Evolutionary conservation across 2,329 filamentous ascomycete species (phyloP), one percentile per base, ranked within the genome.

Genomic region (Arthrinium phaeospermum): DNA sequence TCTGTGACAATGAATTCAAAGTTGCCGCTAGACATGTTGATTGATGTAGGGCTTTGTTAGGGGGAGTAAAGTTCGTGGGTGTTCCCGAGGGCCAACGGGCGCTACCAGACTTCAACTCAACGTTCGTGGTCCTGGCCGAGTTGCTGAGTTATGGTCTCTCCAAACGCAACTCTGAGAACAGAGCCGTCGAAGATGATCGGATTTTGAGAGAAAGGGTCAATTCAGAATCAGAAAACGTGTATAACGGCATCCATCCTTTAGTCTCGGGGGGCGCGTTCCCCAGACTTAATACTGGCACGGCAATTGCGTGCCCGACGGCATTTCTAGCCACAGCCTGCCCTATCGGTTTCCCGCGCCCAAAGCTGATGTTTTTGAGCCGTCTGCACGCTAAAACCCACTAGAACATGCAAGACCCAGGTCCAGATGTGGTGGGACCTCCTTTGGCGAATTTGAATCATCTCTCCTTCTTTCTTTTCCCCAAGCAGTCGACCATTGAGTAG

Each of bases 1-100:
- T 70, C 68, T 12, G 68, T 70, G 30, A 70, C 47, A 19, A 70
- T 70, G 10, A 70, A 70, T 14, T 70, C 68, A 30, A 70, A 70
- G 47, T 57, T 57, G 68, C 68, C 68, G 68, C 57, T 64, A 41
- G 57, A n/a, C 57, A 64, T 64, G 19, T 64, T 41, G 53, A 13
- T 16, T 46, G 16, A 13, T 13, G 45, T 13, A 5, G 45, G 16
- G 6, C 45, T 30, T 6, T 34, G 53, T 61, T 61, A 61, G 53
- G 53, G 53, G 30, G 22, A 16, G 53, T 61, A 37, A 37, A 61
- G 53, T 34, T 37, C 7, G 53, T 61, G 30, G 53, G 16, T 37
- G 53, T 61, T 61, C 53, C 53, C 53, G 53, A 16, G 19, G 34
- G 34, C 12, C 22, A 37, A 37, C 16, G 30, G 30, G 53, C 53